Percentiles rank a stretch among this genome's conserved stretches.
Conservation (phyloP, 768 basidiomycete genomes). For the Leucocoprinus birnbaumii region DNA sequence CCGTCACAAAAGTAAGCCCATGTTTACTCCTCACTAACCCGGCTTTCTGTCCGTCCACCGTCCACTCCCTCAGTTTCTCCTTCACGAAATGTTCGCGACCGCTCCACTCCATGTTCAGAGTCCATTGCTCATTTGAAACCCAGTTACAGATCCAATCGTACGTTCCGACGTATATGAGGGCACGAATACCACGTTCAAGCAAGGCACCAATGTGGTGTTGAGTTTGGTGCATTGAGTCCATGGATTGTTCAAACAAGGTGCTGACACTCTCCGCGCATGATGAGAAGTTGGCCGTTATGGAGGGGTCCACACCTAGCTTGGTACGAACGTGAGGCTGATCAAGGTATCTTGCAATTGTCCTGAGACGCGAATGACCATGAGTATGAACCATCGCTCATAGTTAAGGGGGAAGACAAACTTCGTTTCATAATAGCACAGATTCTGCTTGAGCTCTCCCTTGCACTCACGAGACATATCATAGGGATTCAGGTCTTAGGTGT, state of each 20-base stretch:
- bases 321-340: conserved; percentile 50
- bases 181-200: conserved; percentile 67
- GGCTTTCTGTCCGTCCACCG: conserved; percentile 40
- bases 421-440: conserved; percentile 57
- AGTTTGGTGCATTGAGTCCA: conserved; percentile 44
- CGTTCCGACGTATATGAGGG: conserved; percentile 68
- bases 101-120: conserved; percentile 67
- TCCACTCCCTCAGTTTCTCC: conserved; percentile 55
- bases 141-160: conserved; percentile 79
- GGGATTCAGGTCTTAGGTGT: conserved; percentile 41
- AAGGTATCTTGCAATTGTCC: conserved; percentile 61
- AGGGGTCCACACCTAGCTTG: conserved; percentile 60
- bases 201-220: conserved; percentile 60
- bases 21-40: conserved; percentile 34
- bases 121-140: conserved; percentile 74
- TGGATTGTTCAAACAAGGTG: conserved; percentile 40
- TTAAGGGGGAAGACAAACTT: conserved; percentile 21
- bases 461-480: conserved; percentile 72
- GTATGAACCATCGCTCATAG: neutral
- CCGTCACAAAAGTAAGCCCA: conserved; percentile 61
- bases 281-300: conserved; percentile 30
- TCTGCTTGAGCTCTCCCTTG: conserved; percentile 40
- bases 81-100: conserved; percentile 44
- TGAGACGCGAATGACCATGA: conserved; percentile 18
- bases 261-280: conserved; percentile 37